Evolutionary conservation across 495 filamentous ascomycete genomes (phyloP), one percentile per base, ranked within the genome.

Genomic region (Hyaloscypha variabilis): DNA sequence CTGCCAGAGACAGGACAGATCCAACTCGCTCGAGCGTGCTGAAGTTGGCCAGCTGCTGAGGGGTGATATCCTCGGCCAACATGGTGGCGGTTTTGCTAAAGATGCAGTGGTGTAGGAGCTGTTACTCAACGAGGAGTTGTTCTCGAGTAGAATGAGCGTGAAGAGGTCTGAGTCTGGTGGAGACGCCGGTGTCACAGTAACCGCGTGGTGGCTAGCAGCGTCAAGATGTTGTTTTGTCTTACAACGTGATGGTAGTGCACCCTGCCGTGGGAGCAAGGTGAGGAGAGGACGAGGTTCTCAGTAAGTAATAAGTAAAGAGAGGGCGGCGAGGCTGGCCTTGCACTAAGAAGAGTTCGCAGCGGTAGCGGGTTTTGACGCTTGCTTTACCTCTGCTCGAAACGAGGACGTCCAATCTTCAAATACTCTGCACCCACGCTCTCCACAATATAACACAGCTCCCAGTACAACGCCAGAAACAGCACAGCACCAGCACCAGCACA

Each of bases 1-100:
- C 91, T 3, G 89, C 17, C 3, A 97, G 71, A 0, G 92, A 96
- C 69, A 95, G 78, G 13, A 85, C 77, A 0, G 91, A 92, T 68
- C 86, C 87, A 11, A 83, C 74, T 58, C 90, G 79, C 77, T 94
- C 91, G 52, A 91, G 85, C 67, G 39, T 54, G 24, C 24, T 30
- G 58, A 70, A 49, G 28, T 28, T 63, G 11, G 76, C 49, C 60
- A 70, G 71, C 58, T 76, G 65, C 14, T 57, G 66, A 29, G 30
- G 29, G 21, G 69, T 73, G 50, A 77, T 62, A 0, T 66, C 58
- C 0, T 54, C 36, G n/a, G 58, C 39, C 57, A 49, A 55, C 68
- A 72, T 71, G 21, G 29, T 67, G 62, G 46, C 30, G 39, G 17
- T 64, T 60, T 58, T 5, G 51, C 51, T 54, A 10, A 19, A 46